phyloP scores from a whole-genome alignment of 139 green algal genomes.

The Tetradesmus obliquus region DNA sequence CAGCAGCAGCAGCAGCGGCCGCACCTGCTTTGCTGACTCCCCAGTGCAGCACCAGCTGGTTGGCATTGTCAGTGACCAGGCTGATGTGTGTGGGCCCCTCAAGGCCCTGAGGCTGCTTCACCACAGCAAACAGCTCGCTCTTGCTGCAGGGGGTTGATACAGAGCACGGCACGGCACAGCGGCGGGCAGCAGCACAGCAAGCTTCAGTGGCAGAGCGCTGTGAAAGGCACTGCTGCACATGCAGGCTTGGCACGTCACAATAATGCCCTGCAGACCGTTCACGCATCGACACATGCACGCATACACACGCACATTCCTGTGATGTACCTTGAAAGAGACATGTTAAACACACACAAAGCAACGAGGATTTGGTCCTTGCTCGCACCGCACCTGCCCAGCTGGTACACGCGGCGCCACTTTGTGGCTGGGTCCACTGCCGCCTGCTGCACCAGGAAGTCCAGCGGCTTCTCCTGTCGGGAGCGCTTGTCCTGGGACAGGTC shows the following conservation, averaged over 20 bases:
- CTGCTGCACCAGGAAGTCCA: constrained; percentile 74
- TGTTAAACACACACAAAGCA: too few species aligned
- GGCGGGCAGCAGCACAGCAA: not conserved
- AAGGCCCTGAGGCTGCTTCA: constrained; percentile 60
- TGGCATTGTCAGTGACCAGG: constrained; percentile 79
- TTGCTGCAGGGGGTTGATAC: constrained; percentile 48
- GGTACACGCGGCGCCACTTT: constrained; percentile 68
- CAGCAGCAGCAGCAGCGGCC: not conserved
- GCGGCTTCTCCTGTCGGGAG: constrained; percentile 50
- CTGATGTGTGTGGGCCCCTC: constrained; percentile 54
- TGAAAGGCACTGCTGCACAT: not conserved
- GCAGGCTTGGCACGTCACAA: not conserved
- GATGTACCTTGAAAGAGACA: too few species aligned
- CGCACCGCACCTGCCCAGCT: constrained; percentile 38
- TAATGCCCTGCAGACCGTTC: not conserved
- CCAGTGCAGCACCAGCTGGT: constrained; percentile 89
- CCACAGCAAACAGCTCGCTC: constrained; percentile 81
- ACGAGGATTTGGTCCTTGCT: too few species aligned
- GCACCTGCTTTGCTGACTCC: constrained; percentile 67
- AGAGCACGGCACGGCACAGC: not conserved
- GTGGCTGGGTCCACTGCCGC: constrained; percentile 57
- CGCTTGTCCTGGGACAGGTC: constrained; percentile 63
- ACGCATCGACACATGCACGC: not conserved
- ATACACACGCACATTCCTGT: not conserved
- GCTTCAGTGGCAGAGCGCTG: not conserved